Base-by-base conservation (phyloP, 2,329 filamentous ascomycete genomes). In the Pseudogymnoascus sp. region DNA sequence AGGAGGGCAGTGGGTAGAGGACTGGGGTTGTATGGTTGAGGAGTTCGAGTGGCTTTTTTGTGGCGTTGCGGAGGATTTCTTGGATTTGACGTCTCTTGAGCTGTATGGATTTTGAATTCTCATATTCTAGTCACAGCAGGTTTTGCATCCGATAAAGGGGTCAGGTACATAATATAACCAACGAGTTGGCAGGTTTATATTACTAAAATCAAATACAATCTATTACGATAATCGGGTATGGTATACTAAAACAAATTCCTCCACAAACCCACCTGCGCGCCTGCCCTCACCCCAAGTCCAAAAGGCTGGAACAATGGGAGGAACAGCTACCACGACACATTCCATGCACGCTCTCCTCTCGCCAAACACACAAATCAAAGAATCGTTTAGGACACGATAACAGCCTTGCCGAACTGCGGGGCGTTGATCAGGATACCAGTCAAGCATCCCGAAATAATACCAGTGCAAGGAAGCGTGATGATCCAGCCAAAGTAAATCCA, bases 351-450 rank as follows among this genome's bases (percentile, higher is more conserved):
- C 40, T 12, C 40, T 44, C 38, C 18, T 12, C 42, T 5, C 18
- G 42, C 18, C 18, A 46, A 46, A 23, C 18, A 23, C 11, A 21
- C 23, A 21, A 16, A 53, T 11, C 3, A 31, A 10, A 25, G 14
- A 28, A 21, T 31, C 6, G 14, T 16, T 14, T 53, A 53, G 21
- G 5, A 31, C 14, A 53, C 14, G 5, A 53, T 11, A 44, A 44
- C 25, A 44, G 31, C 61, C 38, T 59, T 62, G 2, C 46, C 61
- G 77, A 77, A 82, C 64, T 77, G 79, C 53, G 86, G 86, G 56
- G 85, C 81, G 67, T 87, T 84, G 66, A 87, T 79, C 64, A 87
- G 78, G 62, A 88, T 80, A 1, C 80, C 85, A 83, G 86, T 87
- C 53, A 87, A 73, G 60, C 80, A 78, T 7, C 85, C 86, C 4